A percentile compares a stretch with the other conserved stretches of the same genome.
Evolutionary conservation across 192 early-diverging fungal genomes (phyloP).

Genomic region (Entrophospora sp.): DNA sequence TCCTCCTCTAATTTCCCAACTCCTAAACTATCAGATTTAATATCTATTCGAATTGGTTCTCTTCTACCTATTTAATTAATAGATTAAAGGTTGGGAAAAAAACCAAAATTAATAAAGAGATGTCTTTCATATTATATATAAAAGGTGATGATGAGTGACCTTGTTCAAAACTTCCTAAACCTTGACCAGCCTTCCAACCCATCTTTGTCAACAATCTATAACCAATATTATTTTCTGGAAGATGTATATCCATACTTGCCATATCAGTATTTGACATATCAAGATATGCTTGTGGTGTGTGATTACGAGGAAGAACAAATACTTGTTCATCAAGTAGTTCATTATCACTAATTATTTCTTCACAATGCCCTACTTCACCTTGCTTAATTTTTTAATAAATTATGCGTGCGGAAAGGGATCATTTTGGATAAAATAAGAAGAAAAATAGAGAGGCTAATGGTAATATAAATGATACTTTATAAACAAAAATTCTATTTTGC

Average conservation of each 20-base stretch:
- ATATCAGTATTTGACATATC: slow-evolving; percentile 16
- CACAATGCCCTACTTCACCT: no score
- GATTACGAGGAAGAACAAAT: not conserved
- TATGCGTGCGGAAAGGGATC: no score
- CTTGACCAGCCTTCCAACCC: slow-evolving; percentile 58
- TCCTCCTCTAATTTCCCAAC: slow-evolving; percentile 54
- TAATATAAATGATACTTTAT: no score
- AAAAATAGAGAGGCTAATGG: no score
- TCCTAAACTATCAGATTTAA: slow-evolving; percentile 54
- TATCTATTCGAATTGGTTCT: slow-evolving; percentile 57
- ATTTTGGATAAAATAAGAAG: no score
- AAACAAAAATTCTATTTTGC: no score
- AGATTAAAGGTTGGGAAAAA: no score
- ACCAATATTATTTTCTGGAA: slow-evolving; percentile 51
- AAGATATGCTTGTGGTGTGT: not conserved
- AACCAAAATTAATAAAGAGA: no score
- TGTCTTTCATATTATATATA: no score
- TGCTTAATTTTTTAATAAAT: no score
- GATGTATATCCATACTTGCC: slow-evolving; percentile 47
- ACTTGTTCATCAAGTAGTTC: not conserved
- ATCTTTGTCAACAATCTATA: slow-evolving; percentile 55
- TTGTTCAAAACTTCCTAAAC: slow-evolving; percentile 43
- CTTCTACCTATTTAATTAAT: slow-evolving; percentile 47
- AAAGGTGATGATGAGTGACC: slow-evolving; percentile 35
- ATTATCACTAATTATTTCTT: no score